Conservation (phyloP, 1,284 basidiomycete genomes). For the Tilletia walkeri region DNA sequence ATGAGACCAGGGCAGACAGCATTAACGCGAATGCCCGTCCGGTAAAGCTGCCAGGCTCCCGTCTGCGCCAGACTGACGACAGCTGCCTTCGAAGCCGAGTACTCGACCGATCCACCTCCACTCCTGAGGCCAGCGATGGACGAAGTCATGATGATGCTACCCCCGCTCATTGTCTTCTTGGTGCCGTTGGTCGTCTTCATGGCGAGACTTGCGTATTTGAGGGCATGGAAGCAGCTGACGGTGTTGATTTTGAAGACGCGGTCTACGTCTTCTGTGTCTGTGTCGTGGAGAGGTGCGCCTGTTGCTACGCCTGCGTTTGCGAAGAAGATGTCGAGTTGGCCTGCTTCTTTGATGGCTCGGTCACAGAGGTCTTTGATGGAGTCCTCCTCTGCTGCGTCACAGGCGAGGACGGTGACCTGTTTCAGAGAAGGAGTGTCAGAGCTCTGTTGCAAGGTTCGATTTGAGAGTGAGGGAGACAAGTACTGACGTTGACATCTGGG, state of each 20-base stretch:
- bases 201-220: conserved; percentile 78
- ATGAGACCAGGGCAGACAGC: conserved; percentile 87
- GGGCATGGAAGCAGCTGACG: conserved; percentile 77
- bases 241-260: conserved; percentile 74
- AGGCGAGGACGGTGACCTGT: conserved; percentile 58
- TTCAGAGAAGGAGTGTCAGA: neutral
- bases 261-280: conserved; percentile 69
- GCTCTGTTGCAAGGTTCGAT: neutral
- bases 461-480: neutral
- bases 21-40: conserved; percentile 81
- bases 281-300: conserved; percentile 61
- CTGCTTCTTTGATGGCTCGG: conserved; percentile 73
- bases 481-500: conserved; percentile 69
- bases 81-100: conserved; percentile 60
- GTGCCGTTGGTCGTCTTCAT: conserved; percentile 63
- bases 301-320: conserved; percentile 68
- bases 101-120: conserved; percentile 80
- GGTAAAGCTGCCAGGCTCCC: conserved; percentile 74
- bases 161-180: conserved; percentile 65
- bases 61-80: conserved; percentile 78
- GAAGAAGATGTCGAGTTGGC: conserved; percentile 85
- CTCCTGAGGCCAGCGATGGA: conserved; percentile 86
- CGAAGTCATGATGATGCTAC: conserved; percentile 85
- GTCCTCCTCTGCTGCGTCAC: conserved; percentile 78
- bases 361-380: conserved; percentile 70